These are phyloP conservation scores for Rhizopogon vulgaris DNA, from an alignment of 768 basidiomycete species.

Conservation along the genomic window DNA sequence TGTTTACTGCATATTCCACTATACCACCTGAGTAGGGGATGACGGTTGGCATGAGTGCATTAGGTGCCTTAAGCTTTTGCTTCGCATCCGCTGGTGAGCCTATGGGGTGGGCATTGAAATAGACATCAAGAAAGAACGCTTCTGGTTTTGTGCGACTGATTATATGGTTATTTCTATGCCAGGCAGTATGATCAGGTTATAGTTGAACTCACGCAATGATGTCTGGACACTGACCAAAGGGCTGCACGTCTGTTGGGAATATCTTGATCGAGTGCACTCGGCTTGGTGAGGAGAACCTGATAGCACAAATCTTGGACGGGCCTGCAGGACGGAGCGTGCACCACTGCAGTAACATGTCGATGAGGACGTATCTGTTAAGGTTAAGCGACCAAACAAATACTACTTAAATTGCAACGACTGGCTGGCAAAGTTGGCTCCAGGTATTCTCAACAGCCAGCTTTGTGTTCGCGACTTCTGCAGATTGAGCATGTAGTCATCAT, in stretches of 20 bases:
- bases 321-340: conserved; percentile 55
- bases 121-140: conserved; percentile 68
- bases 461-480: no score
- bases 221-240: conserved; percentile 56
- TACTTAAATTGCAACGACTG: no score
- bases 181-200: conserved; percentile 1
- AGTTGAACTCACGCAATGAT: conserved; percentile 50
- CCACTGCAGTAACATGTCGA: conserved; percentile 55
- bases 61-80: conserved; percentile 58
- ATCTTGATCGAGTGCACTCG: conserved; percentile 63
- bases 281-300: conserved; percentile 66
- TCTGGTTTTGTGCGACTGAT: conserved; percentile 63
- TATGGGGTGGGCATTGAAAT: conserved; percentile 64
- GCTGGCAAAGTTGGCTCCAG: no score
- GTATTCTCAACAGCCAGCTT: no score
- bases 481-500: no score
- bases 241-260: conserved; percentile 59
- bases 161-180: conserved; percentile 7
- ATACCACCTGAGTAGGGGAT: conserved; percentile 68
- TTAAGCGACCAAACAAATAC: background rate
- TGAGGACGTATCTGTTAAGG: no score
- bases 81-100: conserved; percentile 36
- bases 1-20: conserved; percentile 60
- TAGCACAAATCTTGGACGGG: conserved; percentile 53
- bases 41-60: conserved; percentile 65